Conservation (phyloP, 2,329 filamentous ascomycete species). For the Biscogniauxia marginata region DNA sequence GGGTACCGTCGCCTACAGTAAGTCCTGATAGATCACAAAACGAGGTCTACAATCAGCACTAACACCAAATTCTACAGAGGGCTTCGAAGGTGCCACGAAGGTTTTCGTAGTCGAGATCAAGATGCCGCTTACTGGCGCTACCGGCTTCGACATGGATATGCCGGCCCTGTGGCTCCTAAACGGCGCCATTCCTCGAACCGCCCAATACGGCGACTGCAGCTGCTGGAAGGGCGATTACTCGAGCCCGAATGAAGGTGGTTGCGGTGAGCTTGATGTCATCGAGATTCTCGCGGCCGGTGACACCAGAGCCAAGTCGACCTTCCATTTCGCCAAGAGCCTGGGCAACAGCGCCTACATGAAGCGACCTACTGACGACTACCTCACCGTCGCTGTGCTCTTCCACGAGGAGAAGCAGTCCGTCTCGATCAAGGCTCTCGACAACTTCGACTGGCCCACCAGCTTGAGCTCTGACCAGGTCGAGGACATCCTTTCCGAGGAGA, state of each 20-base stretch:
- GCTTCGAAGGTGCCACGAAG: conserved; percentile 68
- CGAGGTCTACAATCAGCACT: conserved; percentile 6
- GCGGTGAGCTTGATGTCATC: conserved; percentile 74
- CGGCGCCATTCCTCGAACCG: conserved; percentile 66
- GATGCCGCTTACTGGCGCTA: conserved; percentile 63
- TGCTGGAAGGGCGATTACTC: conserved; percentile 59
- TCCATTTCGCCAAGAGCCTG: conserved; percentile 62
- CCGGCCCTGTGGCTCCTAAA: conserved; percentile 77
- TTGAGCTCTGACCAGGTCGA: conserved; percentile 40
- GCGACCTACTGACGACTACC: conserved; percentile 56
- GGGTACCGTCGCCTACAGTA: conserved; percentile 45
- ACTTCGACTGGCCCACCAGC: conserved; percentile 40
- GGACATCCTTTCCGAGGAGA: conserved; percentile 28
- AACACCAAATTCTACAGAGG: conserved; percentile 47
- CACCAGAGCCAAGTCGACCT: conserved; percentile 65
- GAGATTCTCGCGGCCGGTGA: conserved; percentile 68
- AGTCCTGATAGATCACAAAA: conserved; percentile 7
- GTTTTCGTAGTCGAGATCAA: conserved; percentile 71
- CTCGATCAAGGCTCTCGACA: conserved; percentile 53
- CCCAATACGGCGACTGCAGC: conserved; percentile 69
- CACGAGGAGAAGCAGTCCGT: conserved; percentile 49
- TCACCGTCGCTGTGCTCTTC: conserved; percentile 67
- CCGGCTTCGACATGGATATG: conserved; percentile 61
- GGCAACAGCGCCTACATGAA: conserved; percentile 71
- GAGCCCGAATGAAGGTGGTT: conserved; percentile 43